Conservation (phyloP, 1,139 yeast genomes). For the Candida tetrigidarum region DNA sequence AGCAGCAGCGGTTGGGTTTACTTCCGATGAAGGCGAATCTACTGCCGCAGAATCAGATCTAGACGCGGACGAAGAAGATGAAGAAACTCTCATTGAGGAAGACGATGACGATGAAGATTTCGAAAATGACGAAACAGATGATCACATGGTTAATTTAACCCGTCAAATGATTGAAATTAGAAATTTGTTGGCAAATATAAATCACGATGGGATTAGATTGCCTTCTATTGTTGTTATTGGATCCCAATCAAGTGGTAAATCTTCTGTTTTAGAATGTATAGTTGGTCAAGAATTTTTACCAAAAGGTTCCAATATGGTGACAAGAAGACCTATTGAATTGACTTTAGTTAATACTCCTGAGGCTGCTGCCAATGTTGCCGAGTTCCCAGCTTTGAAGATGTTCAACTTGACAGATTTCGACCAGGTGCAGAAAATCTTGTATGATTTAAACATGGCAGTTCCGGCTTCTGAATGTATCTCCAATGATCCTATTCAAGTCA, state of each 20-base stretch:
- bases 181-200: conserved; percentile 73
- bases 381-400: conserved; percentile 88
- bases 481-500: conserved; percentile 88
- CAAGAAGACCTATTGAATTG: conserved; percentile 92
- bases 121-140: conserved; percentile 56
- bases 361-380: conserved; percentile 85
- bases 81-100: conserved; percentile 33
- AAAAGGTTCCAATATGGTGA: conserved; percentile 94
- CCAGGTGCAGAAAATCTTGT: conserved; percentile 83
- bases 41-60: conserved; percentile 18
- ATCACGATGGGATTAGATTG: conserved; percentile 77
- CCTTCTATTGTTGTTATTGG: conserved; percentile 98
- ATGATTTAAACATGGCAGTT: conserved; percentile 91
- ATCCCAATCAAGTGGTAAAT: conserved; percentile 96
- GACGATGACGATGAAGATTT: conserved; percentile 49
- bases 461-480: conserved; percentile 85
- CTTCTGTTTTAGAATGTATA: conserved; percentile 90
- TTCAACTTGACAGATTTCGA: conserved; percentile 83
- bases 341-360: conserved; percentile 88
- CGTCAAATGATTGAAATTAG: conserved; percentile 97
- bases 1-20: conserved; percentile 50
- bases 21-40: conserved; percentile 34
- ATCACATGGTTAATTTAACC: conserved; percentile 83
- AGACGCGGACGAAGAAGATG: conserved; percentile 34
- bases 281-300: conserved; percentile 96